Evolutionary conservation across 768 basidiomycete species (phyloP), one percentile per base, ranked within the genome.

Genomic region (Trametes cubensis): DNA sequence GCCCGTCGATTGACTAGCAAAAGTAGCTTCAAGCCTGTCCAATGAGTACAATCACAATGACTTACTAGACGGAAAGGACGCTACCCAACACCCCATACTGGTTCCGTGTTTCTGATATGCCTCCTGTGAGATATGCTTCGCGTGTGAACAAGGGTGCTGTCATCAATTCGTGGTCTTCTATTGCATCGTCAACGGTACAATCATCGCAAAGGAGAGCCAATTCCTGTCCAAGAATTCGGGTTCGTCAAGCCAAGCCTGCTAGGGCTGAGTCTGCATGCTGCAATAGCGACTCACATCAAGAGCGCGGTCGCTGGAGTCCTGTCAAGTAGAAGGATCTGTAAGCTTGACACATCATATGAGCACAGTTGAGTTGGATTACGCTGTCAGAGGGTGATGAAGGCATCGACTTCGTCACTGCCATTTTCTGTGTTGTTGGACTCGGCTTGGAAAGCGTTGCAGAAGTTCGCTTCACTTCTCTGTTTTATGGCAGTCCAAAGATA

Each of bases 11-110:
- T 60, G 42, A 18, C 46, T 47, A 18, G n/a, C 21, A 47, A 23
- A 25, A 20, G 6, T 11, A 17, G 20, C 18, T 21, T n/a, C 34
- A 18, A 5, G 44, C 13, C n/a, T 8, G 39, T 21, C 10, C 6
- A 26, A 39, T 51, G 15, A 23, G 21, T 28, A 28, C 5, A 30
- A 30, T 23, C 6, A 28, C 5, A 10, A 39, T 45, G 0, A 44
- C 60, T 47, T 26, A 62, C 66, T 47, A 40, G 8, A 67, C 46
- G 11, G 66, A 34, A 8, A 58, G 48, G 4, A 64, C 18, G 25
- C 56, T 41, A 0, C 89, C 88, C 0, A 89, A 64, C 1, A 90
- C 81, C 0, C 87, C 88, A 61, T 90, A 88, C 63, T 89, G 89
- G 0, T 78, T 74, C 10, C 73, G 58, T n/a, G 70, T 71, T 2